Evolutionary conservation across 1,284 basidiomycete genomes (phyloP).

Genomic region (Boletus mariae): DNA sequence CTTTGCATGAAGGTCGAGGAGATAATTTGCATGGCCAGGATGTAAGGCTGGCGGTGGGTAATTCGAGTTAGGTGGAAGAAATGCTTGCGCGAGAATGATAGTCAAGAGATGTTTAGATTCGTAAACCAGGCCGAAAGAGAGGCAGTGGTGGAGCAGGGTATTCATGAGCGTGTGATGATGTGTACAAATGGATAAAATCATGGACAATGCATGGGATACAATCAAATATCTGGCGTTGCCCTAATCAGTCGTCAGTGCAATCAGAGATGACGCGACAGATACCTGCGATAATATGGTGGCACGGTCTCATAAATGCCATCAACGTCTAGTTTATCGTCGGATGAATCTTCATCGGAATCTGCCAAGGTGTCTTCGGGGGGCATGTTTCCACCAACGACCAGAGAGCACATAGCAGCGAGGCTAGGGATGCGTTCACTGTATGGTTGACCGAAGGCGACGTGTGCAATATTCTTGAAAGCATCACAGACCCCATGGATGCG

Average conservation of each 20-base stretch:
- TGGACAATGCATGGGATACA: constrained; percentile 47
- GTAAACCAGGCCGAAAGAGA: constrained; percentile 37
- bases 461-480: constrained; percentile 49
- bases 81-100: constrained; percentile 36
- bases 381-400: constrained; percentile 45
- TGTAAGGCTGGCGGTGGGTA: constrained; percentile 35
- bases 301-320: constrained; percentile 49
- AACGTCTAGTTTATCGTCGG: constrained; percentile 30
- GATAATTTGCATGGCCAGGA: constrained; percentile 41
- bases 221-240: constrained; percentile 40
- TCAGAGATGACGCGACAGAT: constrained; percentile 10
- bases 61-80: constrained; percentile 21
- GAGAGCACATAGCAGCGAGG: constrained; percentile 48
- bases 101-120: constrained; percentile 45
- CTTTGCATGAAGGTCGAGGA: constrained; percentile 35
- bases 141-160: constrained; percentile 45
- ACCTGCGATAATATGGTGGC: constrained; percentile 49
- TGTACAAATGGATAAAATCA: constrained; percentile 44
- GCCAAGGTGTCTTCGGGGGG: constrained; percentile 21
- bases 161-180: constrained; percentile 45
- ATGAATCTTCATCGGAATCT: constrained; percentile 26
- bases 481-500: constrained; percentile 51
- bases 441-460: constrained; percentile 28
- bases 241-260: constrained; percentile 5
- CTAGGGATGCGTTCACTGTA: constrained; percentile 29